phyloP scores from a whole-genome alignment of 2,329 filamentous ascomycete species.

The Pseudocercospora fijiensis region DNA sequence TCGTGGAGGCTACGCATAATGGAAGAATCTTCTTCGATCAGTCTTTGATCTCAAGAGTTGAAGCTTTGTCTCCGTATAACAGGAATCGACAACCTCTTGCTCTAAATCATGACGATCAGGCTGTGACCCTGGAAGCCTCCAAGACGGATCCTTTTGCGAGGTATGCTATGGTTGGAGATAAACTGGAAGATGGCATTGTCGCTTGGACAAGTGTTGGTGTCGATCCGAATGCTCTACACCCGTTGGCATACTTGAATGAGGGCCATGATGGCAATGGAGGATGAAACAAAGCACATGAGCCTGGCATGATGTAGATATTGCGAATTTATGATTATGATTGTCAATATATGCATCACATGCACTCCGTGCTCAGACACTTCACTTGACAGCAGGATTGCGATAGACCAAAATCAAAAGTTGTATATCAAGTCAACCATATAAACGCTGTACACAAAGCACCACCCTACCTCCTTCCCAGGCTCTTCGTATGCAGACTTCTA shows the following conservation, averaged over 20 bases:
- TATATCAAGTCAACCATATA: background rate
- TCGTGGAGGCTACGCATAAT: conserved; percentile 54
- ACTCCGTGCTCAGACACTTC: background rate
- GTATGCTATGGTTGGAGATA: conserved; percentile 58
- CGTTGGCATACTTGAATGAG: conserved; percentile 8
- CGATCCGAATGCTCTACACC: conserved; percentile 37
- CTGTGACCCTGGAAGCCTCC: conserved; percentile 47
- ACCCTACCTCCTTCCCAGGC: too few species aligned
- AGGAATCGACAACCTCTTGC: conserved; percentile 47
- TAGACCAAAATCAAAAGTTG: background rate
- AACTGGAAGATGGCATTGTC: conserved; percentile 52
- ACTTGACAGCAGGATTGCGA: background rate
- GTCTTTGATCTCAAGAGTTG: conserved; percentile 54
- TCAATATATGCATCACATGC: background rate
- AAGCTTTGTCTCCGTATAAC: conserved; percentile 47
- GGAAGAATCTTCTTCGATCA: conserved; percentile 66
- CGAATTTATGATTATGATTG: background rate
- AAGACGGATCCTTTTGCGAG: conserved; percentile 59
- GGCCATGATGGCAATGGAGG: conserved; percentile 14
- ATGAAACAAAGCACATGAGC: background rate
- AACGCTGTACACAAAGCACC: background rate
- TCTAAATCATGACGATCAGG: conserved; percentile 52
- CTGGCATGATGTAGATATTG: background rate
- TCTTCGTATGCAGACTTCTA: too few species aligned
- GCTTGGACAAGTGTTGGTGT: conserved; percentile 56